These are phyloP conservation scores for Fusarium liriodendri DNA, from an alignment of 2,329 filamentous ascomycete genomes.

Conservation along the genomic window DNA sequence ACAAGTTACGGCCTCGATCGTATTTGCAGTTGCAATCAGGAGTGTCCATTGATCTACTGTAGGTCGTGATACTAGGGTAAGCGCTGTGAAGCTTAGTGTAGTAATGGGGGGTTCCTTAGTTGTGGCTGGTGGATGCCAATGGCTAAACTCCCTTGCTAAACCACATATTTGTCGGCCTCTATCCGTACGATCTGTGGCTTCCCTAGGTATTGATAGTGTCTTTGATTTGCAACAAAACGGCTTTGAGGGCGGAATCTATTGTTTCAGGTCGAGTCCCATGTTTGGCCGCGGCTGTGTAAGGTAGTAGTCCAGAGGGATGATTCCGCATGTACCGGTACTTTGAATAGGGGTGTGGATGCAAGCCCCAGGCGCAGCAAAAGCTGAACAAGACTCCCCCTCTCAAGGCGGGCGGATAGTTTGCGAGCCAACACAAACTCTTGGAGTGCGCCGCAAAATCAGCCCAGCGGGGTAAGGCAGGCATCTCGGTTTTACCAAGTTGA, in stretches of 20 bases:
- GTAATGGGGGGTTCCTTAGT: neutral
- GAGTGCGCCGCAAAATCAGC: neutral
- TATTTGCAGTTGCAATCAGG: too few species aligned
- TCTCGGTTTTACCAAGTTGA: neutral
- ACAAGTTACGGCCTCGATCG: too few species aligned
- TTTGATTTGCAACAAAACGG: neutral
- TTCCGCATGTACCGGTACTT: neutral
- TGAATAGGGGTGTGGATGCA: neutral
- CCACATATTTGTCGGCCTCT: neutral
- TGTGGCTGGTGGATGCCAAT: neutral
- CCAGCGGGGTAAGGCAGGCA: neutral
- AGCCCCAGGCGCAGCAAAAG: neutral
- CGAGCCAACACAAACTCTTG: neutral
- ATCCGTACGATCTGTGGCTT: neutral
- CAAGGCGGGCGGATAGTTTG: neutral
- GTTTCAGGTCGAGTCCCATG: neutral
- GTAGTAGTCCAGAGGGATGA: neutral
- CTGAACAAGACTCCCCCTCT: neutral
- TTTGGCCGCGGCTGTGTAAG: neutral
- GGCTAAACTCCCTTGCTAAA: neutral
- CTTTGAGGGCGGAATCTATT: neutral
- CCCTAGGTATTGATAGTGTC: neutral
- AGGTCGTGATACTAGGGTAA: too few species aligned
- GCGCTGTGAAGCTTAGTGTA: too few species aligned
- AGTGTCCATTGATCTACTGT: too few species aligned